A percentile compares a stretch with the other conserved stretches of the same genome.
Conservation (phyloP, 2,329 filamentous ascomycete genomes). For the Phialocephala subalpina region DNA sequence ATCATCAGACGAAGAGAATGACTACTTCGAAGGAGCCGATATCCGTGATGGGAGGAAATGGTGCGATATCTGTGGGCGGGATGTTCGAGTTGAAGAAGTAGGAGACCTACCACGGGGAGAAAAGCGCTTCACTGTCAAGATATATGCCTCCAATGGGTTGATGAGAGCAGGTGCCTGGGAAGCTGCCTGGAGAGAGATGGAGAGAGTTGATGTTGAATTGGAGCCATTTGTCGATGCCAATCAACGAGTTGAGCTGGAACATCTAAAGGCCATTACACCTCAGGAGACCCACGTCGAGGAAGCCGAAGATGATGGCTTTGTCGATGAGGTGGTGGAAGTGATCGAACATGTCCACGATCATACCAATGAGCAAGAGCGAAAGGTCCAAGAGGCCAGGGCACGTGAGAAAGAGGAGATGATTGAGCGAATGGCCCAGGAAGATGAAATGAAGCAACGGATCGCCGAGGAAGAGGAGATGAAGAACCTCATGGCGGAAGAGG, state of each 20-base stretch:
- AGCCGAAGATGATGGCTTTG: constrained; percentile 32
- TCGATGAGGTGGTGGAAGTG: constrained; percentile 34
- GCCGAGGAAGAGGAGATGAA: constrained; percentile 58
- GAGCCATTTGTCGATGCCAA: constrained; percentile 72
- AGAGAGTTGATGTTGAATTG: constrained; percentile 95
- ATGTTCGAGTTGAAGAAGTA: constrained; percentile 41
- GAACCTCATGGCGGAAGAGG: constrained; percentile 50
- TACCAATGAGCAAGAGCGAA: constrained; percentile 14
- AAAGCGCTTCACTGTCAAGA: constrained; percentile 77
- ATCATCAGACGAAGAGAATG: constrained; percentile 41
- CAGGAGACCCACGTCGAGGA: constrained; percentile 11
- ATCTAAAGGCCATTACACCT: constrained; percentile 48
- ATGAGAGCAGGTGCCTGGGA: constrained; percentile 93
- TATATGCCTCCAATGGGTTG: constrained; percentile 93
- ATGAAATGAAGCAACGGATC: constrained; percentile 26
- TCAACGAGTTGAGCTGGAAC: constrained; percentile 66
- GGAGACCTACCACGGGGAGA: constrained; percentile 33
- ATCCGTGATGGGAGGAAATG: constrained; percentile 33
- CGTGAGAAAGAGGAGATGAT: constrained; percentile 21
- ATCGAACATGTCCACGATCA: constrained; percentile 30
- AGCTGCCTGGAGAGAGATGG: constrained; percentile 97
- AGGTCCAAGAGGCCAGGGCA: constrained; percentile 19
- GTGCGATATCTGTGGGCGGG: constrained; percentile 44
- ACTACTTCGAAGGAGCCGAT: constrained; percentile 25
- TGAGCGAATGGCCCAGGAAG: constrained; percentile 15